Conservation (phyloP, 805 yeast genomes). For the Barnettozyma siamensis region DNA sequence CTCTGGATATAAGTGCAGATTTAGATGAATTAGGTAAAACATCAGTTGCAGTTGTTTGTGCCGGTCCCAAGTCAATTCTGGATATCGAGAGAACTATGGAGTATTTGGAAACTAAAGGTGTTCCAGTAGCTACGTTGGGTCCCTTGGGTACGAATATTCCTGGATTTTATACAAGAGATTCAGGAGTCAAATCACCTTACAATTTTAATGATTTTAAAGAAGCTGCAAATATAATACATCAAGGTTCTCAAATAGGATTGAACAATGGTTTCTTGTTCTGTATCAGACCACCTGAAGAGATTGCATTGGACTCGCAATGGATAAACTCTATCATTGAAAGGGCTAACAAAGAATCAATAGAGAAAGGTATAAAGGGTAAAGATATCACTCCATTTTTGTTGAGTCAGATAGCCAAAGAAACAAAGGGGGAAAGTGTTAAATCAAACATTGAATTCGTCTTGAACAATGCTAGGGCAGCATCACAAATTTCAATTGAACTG, state of each 20-base stretch:
- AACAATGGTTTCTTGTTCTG: conserved; percentile 72
- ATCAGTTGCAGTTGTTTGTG: conserved; percentile 84
- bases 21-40: conserved; percentile 79
- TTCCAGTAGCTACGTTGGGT: conserved; percentile 68
- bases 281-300: conserved; percentile 68
- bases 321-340: conserved; percentile 51
- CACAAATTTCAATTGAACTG: conserved; percentile 51
- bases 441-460: conserved; percentile 72
- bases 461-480: conserved; percentile 66
- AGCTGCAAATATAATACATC: conserved; percentile 59
- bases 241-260: conserved; percentile 43
- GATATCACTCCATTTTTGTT: conserved; percentile 74
- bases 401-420: conserved; percentile 55
- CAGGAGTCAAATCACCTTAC: conserved; percentile 69
- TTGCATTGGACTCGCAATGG: conserved; percentile 48
- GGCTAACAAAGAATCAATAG: conserved; percentile 53
- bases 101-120: conserved; percentile 87
- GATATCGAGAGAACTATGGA: conserved; percentile 81
- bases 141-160: conserved; percentile 55
- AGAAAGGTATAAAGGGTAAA: conserved; percentile 57
- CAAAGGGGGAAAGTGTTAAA: conserved; percentile 63
- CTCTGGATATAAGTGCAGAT: conserved; percentile 84
- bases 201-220: conserved; percentile 44
- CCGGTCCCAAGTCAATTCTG: conserved; percentile 84
- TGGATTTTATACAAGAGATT: conserved; percentile 75